Evolutionary conservation across 2,329 filamentous ascomycete genomes (phyloP).

Genomic region (Fusarium buharicum): DNA sequence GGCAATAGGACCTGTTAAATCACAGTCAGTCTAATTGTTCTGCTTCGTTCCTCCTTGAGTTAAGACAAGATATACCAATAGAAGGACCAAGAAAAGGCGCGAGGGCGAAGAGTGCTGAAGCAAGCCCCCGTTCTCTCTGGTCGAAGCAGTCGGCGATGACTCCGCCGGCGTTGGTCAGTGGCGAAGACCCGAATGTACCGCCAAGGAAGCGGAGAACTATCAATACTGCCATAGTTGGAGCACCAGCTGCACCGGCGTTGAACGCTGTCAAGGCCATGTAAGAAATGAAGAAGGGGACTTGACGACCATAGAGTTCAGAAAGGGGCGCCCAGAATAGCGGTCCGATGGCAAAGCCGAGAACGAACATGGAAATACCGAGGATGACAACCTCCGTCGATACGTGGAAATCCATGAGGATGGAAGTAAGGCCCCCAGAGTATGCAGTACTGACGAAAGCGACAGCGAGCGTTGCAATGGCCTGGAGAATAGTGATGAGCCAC

Average conservation of each 20-base stretch:
- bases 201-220: conserved; percentile 76
- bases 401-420: conserved; percentile 66
- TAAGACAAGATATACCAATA: conserved; percentile 51
- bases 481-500: conserved; percentile 72
- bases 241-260: conserved; percentile 67
- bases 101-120: conserved; percentile 68
- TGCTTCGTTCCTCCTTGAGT: neutral
- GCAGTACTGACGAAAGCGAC: conserved; percentile 77
- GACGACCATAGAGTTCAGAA: conserved; percentile 70
- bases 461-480: conserved; percentile 73
- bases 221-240: conserved; percentile 67
- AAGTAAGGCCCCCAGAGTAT: conserved; percentile 66
- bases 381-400: conserved; percentile 64
- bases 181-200: conserved; percentile 70
- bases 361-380: conserved; percentile 72
- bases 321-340: conserved; percentile 74
- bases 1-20: conserved; percentile 63
- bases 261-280: conserved; percentile 69
- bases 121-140: conserved; percentile 64
- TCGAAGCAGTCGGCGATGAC: conserved; percentile 72
- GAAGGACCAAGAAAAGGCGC: conserved; percentile 72
- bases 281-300: conserved; percentile 68
- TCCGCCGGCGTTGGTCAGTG: conserved; percentile 70
- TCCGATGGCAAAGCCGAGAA: conserved; percentile 70
- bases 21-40: neutral